phyloP scores from a whole-genome alignment of 2,329 filamentous ascomycete species.

The Monosporascus sp. region DNA sequence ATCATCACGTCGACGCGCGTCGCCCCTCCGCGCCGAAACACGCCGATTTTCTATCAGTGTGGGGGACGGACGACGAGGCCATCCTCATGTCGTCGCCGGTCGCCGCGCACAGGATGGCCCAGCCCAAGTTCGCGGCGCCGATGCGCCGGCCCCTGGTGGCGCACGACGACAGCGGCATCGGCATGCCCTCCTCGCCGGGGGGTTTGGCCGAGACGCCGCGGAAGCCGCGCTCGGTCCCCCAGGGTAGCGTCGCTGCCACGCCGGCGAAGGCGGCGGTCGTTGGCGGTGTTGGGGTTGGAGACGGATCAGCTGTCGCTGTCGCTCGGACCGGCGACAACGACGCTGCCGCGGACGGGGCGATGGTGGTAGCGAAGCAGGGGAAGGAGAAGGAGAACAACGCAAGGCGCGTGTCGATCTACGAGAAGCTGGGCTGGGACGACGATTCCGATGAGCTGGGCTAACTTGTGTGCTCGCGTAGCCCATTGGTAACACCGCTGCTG shows the following conservation, averaged over 20 bases:
- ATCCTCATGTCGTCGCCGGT: conserved; percentile 26
- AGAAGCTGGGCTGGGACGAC: conserved; percentile 53
- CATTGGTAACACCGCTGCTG: no score
- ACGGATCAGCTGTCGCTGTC: conserved; percentile 1
- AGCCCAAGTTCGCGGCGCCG: conserved; percentile 11
- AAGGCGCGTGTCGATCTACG: conserved; percentile 42
- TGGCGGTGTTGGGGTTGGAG: background rate
- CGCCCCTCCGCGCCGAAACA: conserved; percentile 9
- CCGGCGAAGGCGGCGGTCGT: conserved; percentile 7
- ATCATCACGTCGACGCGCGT: conserved; percentile 13
- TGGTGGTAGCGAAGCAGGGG: background rate
- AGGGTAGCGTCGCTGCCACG: background rate
- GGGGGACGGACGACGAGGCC: conserved; percentile 18
- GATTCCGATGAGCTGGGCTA: conserved; percentile 38
- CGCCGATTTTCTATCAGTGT: conserved; percentile 12
- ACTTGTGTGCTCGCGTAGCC: background rate
- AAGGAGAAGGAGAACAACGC: conserved; percentile 8
- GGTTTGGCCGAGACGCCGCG: conserved; percentile 31
- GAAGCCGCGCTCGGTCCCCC: conserved; percentile 18
- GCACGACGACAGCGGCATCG: conserved; percentile 24
- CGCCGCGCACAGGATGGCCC: conserved; percentile 16
- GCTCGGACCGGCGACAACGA: background rate
- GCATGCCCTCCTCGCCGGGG: conserved; percentile 24
- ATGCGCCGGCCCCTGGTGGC: conserved; percentile 5
- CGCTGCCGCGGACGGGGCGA: background rate